Evolutionary conservation across 805 yeast species (phyloP).

Genomic region (Kodamaea hsintzibuensis): DNA sequence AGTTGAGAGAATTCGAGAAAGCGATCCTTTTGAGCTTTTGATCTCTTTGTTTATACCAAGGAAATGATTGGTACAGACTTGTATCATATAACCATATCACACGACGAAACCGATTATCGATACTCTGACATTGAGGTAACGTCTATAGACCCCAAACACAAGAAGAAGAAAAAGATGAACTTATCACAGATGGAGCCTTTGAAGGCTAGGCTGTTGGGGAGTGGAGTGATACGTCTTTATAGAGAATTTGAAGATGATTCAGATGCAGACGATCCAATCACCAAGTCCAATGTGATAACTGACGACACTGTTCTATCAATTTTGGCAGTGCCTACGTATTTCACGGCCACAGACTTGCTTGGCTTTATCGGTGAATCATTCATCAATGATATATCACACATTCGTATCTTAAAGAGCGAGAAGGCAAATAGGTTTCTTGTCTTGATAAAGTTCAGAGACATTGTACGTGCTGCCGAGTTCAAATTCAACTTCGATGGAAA

Average conservation of each 20-base stretch:
- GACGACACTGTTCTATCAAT: slow-evolving; percentile 74
- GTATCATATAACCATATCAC: slow-evolving; percentile 37
- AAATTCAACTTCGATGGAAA: slow-evolving; percentile 68
- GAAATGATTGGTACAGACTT: slow-evolving; percentile 44
- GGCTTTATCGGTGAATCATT: slow-evolving; percentile 75
- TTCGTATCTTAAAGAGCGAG: slow-evolving; percentile 68
- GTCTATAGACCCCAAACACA: slow-evolving; percentile 22
- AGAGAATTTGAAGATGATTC: slow-evolving; percentile 47
- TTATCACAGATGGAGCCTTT: slow-evolving; percentile 42
- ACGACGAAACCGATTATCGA: slow-evolving; percentile 29
- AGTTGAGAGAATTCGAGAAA: not conserved
- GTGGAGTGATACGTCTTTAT: slow-evolving; percentile 71
- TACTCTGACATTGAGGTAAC: slow-evolving; percentile 30
- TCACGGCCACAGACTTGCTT: slow-evolving; percentile 78
- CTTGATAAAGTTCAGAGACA: slow-evolving; percentile 66
- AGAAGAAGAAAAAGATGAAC: slow-evolving; percentile 20
- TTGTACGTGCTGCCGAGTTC: slow-evolving; percentile 60
- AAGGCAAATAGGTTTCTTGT: slow-evolving; percentile 73
- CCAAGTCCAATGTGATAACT: not conserved
- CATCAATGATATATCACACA: slow-evolving; percentile 59
- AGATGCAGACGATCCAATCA: not conserved
- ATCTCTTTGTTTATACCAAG: not conserved
- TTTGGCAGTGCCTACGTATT: slow-evolving; percentile 83
- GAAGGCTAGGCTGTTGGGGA: slow-evolving; percentile 65
- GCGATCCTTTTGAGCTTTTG: not conserved